phyloP scores from a whole-genome alignment of 1,139 yeast species.

The Geotrichum macrosporum region DNA sequence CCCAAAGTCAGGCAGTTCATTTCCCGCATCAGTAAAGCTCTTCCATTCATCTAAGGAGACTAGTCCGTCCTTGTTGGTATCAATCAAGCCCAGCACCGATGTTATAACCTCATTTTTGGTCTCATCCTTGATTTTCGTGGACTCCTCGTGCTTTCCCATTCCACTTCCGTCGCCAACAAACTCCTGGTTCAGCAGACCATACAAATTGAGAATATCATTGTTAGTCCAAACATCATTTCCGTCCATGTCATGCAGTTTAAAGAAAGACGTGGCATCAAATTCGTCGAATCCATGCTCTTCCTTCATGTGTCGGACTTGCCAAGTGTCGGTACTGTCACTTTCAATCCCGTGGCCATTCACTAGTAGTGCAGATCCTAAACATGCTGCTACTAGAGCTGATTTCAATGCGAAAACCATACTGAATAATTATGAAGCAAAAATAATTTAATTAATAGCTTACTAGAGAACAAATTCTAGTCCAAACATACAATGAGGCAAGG shows the following conservation, averaged over 20 bases:
- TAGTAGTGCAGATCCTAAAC: neutral
- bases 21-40: slow-evolving; percentile 56
- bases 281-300: slow-evolving; percentile 76
- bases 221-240: slow-evolving; percentile 40
- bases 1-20: slow-evolving; percentile 85
- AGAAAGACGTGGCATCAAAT: slow-evolving; percentile 74
- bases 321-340: slow-evolving; percentile 28
- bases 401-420: neutral
- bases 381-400: neutral
- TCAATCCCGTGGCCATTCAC: slow-evolving; percentile 15
- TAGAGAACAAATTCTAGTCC: neutral
- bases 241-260: slow-evolving; percentile 72
- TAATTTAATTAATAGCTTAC: neutral
- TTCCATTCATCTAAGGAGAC: slow-evolving; percentile 70
- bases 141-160: slow-evolving; percentile 70
- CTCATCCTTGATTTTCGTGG: slow-evolving; percentile 54
- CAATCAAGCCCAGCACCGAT: slow-evolving; percentile 57
- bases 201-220: slow-evolving; percentile 68
- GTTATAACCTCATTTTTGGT: slow-evolving; percentile 52
- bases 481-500: too few relatives aligned
- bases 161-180: slow-evolving; percentile 89
- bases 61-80: slow-evolving; percentile 60
- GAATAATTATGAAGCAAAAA: neutral
- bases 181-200: slow-evolving; percentile 69
- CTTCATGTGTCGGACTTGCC: slow-evolving; percentile 66